Conservation (phyloP, 2,329 filamentous ascomycete genomes). For the Fusarium siculi region DNA sequence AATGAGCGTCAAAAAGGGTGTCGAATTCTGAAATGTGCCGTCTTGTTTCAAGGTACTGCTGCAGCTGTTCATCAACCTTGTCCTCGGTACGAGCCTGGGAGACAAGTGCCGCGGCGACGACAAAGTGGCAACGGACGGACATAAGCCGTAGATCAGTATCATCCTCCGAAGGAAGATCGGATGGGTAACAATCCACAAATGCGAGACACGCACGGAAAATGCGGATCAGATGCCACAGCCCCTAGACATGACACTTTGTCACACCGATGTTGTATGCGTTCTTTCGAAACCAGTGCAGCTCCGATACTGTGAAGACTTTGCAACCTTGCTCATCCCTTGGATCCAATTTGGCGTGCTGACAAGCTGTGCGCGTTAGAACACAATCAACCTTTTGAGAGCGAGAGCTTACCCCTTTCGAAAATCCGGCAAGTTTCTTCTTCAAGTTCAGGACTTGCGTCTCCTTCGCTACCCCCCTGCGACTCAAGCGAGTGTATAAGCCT, state of each 20-base stretch:
- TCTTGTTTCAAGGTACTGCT: constrained; percentile 71
- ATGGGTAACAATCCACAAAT: constrained; percentile 63
- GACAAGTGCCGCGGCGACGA: constrained; percentile 64
- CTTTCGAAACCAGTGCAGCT: constrained; percentile 86
- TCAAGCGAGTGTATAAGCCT: constrained; percentile 59
- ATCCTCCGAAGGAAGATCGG: constrained; percentile 54
- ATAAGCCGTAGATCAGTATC: constrained; percentile 66
- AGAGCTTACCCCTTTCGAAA: constrained; percentile 56
- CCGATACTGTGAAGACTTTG: constrained; percentile 67
- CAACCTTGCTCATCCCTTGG: constrained; percentile 53
- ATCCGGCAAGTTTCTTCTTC: constrained; percentile 64
- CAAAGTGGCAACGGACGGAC: constrained; percentile 76
- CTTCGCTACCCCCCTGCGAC: constrained; percentile 42
- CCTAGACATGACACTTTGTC: constrained; percentile 66
- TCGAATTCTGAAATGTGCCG: constrained; percentile 71
- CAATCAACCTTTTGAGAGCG: not conserved
- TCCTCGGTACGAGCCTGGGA: constrained; percentile 64
- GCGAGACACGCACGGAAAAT: constrained; percentile 65
- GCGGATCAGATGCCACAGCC: constrained; percentile 62
- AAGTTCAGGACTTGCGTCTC: constrained; percentile 20
- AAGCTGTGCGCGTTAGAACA: constrained; percentile 38
- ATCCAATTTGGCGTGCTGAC: constrained; percentile 46
- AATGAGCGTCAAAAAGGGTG: constrained; percentile 62
- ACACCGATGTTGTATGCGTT: constrained; percentile 84
- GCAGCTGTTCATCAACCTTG: constrained; percentile 60